Base-by-base conservation (phyloP, 768 basidiomycete species). In the Pleurotus ostreatus region DNA sequence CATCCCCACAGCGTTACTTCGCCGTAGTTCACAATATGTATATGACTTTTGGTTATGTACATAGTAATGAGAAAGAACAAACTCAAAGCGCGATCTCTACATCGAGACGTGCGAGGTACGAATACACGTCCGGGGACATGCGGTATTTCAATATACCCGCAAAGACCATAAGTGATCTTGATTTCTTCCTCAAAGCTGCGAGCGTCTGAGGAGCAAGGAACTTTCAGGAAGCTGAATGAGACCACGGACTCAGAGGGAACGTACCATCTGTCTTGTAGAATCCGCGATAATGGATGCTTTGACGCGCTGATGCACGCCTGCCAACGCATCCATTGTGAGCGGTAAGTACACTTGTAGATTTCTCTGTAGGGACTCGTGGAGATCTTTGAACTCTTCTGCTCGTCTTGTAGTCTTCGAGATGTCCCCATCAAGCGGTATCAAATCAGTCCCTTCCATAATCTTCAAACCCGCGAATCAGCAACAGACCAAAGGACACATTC, bases 241-340 rank as follows among this genome's bases (percentile, higher is more conserved):
- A 41, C 25, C 2, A 30, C n/a, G 8, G 34, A 18, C 16, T 18
- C 34, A 22, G 13, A 39, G 7, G 38, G 23, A 37, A 76, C 83
- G 56, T 58, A 92, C 90, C 78, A 87, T 80, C 63, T 94, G 88
- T 60, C 89, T 78, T 2, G 83, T 86, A 39, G 83, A 80, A 64
- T 96, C 94, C 11, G 87, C 81, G 18, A 83, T 83, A 43, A 79
- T 73, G 25, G 88, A 86, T 9, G 76, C 73, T 69, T 96, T 96
- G 56, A 85, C 74, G 57, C 81, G 83, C 56, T 87, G 87, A 62
- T 96, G 89, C 13, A 95, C 82, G 12, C 80, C 84, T 48, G 89
- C 88, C 23, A 98, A 82, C 25, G 88, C 84, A 65, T 94, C 93
- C 97, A 98, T 99, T 18, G 92, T 89, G 39, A 94, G 80, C 34